Evolutionary conservation across 202 grass and related monocot genomes (phyloP).

Genomic region (Bolboschoenoplectus hybrid): DNA sequence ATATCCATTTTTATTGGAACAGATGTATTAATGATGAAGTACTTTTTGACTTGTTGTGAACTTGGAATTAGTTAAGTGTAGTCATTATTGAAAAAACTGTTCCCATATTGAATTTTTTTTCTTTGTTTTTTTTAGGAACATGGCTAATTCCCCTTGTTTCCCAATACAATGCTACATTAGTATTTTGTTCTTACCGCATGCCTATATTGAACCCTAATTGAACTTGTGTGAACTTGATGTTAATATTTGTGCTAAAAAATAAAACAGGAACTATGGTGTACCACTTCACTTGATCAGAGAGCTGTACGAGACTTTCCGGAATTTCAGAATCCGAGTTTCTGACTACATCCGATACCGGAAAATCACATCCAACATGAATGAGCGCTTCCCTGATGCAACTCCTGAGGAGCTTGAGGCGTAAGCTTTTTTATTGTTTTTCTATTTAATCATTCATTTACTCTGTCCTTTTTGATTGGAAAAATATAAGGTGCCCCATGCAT

Average conservation of each 20-base stretch:
- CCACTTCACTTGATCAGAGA: conserved; percentile 95
- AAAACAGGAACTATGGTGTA: conserved; percentile 87
- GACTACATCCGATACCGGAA: conserved; percentile 94
- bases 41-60: not conserved
- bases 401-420: conserved; percentile 75
- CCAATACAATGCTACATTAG: not conserved
- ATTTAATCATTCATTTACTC: not conserved
- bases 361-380: conserved; percentile 99
- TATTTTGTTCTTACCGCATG: conserved; percentile 8
- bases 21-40: conserved; percentile 2
- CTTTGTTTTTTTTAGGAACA: not conserved
- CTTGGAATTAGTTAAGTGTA: not conserved
- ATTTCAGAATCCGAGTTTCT: conserved; percentile 78
- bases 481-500: not conserved
- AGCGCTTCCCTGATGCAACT: conserved; percentile 88
- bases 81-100: not conserved
- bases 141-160: not conserved
- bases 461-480: not conserved
- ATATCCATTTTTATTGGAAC: conserved; percentile 10
- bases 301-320: conserved; percentile 96
- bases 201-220: conserved; percentile 12
- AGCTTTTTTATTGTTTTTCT: conserved; percentile 40
- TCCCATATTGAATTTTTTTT: not conserved
- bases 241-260: conserved; percentile 37
- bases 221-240: conserved; percentile 8